Evolutionary conservation across 331 rosid genomes (phyloP).

Genomic region (Acacia concinna): DNA sequence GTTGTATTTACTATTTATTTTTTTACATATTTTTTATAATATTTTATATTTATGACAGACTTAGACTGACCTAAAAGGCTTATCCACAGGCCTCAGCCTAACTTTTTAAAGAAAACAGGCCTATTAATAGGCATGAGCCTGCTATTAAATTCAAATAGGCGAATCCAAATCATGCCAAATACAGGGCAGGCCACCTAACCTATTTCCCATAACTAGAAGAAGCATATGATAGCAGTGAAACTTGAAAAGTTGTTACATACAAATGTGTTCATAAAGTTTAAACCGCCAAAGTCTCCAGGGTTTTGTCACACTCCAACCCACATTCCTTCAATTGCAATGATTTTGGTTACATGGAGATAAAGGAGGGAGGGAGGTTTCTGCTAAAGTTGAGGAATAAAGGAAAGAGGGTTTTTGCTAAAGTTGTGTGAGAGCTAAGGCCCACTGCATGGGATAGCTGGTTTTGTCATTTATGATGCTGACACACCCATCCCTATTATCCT

Average conservation of each 20-base stretch:
- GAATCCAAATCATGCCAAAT: too few species aligned
- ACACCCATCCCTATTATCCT: background rate
- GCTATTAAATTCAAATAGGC: too few species aligned
- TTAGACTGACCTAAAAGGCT: too few species aligned
- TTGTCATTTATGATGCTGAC: constrained; percentile 11
- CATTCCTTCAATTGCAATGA: background rate
- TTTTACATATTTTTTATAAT: too few species aligned
- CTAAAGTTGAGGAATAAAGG: background rate
- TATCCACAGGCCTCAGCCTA: too few species aligned
- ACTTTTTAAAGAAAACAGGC: too few species aligned
- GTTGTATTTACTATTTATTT: too few species aligned
- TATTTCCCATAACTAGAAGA: too few species aligned
- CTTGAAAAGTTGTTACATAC: background rate
- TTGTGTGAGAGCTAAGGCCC: background rate
- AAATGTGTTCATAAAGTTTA: background rate
- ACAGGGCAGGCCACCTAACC: too few species aligned
- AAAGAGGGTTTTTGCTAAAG: background rate
- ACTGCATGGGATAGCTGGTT: background rate
- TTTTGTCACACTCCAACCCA: background rate
- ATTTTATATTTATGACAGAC: too few species aligned
- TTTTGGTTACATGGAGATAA: background rate
- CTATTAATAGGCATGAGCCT: too few species aligned
- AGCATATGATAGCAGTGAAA: too few species aligned
- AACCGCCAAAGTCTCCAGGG: background rate
- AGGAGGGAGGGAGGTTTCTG: background rate